Evolutionary conservation across 83 land plant genomes (phyloP).

Genomic region (Picea abies): DNA sequence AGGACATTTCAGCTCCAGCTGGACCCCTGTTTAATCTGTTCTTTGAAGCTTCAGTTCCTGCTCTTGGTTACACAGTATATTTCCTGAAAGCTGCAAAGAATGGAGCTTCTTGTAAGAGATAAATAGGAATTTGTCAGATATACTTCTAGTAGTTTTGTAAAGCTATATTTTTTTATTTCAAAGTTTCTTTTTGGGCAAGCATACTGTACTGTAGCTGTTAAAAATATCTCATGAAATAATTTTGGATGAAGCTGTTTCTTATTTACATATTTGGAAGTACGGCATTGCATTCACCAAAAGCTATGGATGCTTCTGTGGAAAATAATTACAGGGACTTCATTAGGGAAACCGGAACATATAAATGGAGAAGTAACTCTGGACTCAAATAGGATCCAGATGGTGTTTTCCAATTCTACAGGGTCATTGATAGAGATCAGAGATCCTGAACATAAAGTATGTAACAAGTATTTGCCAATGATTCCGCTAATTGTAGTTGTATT

Average conservation of each 20-base stretch:
- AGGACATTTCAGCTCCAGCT: conserved; percentile 18
- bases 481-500: neutral
- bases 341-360: neutral
- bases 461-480: neutral
- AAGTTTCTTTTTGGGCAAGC: neutral
- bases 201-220: neutral
- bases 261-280: neutral
- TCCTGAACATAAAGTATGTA: conserved; percentile 12
- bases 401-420: neutral
- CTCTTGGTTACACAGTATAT: conserved; percentile 39
- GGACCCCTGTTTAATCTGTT: conserved; percentile 22
- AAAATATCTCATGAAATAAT: neutral
- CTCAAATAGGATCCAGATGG: conserved; percentile 3
- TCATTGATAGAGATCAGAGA: neutral
- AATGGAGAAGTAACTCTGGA: neutral
- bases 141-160: neutral
- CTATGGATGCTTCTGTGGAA: conserved; percentile 7
- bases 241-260: neutral
- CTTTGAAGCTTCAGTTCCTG: conserved; percentile 39
- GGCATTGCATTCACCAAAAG: neutral
- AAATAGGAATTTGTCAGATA: neutral
- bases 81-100: conserved; percentile 10
- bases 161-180: neutral
- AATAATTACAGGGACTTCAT: conserved; percentile 10
- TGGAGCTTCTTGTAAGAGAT: conserved; percentile 10